Conservation (phyloP, 2,329 filamentous ascomycete genomes). For the Calonectria multiphialidica region DNA sequence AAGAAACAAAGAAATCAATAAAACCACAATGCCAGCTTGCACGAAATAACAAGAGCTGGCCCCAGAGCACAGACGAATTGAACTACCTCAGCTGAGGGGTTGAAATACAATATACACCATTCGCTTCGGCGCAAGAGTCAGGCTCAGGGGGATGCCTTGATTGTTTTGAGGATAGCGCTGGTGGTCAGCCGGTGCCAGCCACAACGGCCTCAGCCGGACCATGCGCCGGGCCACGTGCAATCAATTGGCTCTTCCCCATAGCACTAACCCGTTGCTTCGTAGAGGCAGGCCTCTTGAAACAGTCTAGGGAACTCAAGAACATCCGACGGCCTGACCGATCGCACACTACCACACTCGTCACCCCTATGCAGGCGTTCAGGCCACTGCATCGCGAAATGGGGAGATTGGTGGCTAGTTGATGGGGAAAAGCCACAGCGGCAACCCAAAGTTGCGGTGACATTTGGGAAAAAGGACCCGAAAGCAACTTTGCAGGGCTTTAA, state of each 20-base stretch:
- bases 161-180: constrained; percentile 9
- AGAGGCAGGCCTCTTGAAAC: constrained; percentile 5
- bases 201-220: constrained; percentile 11
- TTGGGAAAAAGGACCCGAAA: not conserved
- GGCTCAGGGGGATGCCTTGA: constrained; percentile 7
- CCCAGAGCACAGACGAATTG: not conserved
- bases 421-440: not conserved
- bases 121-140: constrained; percentile 11
- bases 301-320: constrained; percentile 13
- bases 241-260: not conserved
- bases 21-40: not conserved
- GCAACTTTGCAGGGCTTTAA: no score
- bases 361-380: not conserved
- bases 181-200: constrained; percentile 14
- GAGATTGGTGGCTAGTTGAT: not conserved
- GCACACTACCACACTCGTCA: not conserved
- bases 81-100: not conserved
- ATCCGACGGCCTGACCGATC: constrained; percentile 8
- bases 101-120: not conserved
- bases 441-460: no score
- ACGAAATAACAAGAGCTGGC: not conserved
- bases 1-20: not conserved
- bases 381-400: not conserved
- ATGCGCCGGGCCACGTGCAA: not conserved
- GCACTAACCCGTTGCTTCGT: not conserved